Conservation (phyloP, 2,329 filamentous ascomycete species). For the Pestalotiopsis sp. region DNA sequence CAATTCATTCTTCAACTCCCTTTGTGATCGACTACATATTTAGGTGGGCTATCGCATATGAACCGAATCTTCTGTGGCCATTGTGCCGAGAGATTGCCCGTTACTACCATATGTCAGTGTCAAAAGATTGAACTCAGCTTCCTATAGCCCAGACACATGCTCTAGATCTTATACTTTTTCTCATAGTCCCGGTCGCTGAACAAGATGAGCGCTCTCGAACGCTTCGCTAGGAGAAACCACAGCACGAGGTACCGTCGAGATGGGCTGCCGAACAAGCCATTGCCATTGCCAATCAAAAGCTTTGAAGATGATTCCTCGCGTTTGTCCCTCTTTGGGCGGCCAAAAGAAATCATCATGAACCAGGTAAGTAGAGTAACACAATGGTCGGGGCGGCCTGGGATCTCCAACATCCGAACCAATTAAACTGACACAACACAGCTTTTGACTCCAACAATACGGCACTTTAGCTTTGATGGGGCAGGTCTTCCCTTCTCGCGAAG, state of each 20-base stretch:
- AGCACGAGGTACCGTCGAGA: slow-evolving; percentile 22
- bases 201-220: slow-evolving; percentile 29
- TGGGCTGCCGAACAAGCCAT: slow-evolving; percentile 23
- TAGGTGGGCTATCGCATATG: no score
- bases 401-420: slow-evolving; percentile 2
- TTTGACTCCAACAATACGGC: slow-evolving; percentile 29
- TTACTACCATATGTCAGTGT: neutral
- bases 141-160: neutral
- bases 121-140: neutral
- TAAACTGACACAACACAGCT: slow-evolving; percentile 20
- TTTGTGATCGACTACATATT: neutral
- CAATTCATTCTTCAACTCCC: neutral
- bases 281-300: slow-evolving; percentile 16
- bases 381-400: neutral
- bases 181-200: neutral
- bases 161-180: neutral
- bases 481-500: slow-evolving; percentile 22
- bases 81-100: neutral
- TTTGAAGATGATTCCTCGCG: slow-evolving; percentile 25
- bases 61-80: neutral
- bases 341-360: slow-evolving; percentile 28
- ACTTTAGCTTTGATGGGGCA: slow-evolving; percentile 31
- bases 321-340: slow-evolving; percentile 24
- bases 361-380: slow-evolving; percentile 22
- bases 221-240: slow-evolving; percentile 26